Evolutionary conservation across 108 stramenopile genomes (phyloP), one percentile per base, ranked within the genome.

Genomic region (Discostella stelligeroides): DNA sequence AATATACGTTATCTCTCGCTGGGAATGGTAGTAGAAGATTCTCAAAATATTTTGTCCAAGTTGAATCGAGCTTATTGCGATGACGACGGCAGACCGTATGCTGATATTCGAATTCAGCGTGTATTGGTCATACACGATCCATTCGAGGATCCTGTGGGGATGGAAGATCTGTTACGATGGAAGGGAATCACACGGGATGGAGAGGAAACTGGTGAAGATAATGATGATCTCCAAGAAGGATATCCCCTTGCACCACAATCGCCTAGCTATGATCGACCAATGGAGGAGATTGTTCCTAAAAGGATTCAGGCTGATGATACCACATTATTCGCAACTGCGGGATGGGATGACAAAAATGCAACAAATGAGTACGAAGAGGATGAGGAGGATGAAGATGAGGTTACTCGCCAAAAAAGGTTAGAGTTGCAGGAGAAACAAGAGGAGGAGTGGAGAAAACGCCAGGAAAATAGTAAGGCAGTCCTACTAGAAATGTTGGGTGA

Each of bases 401-500:
- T 61, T 14, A 50, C 67, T 0, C 56, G 56, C 25, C 72, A 69
- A 42, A 61, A 59, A 42, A 45, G 73, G 20, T 25, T 66, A 13
- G 83, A 84, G 55, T 40, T 72, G 41, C 76, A 76, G 7, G 63
- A 73, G 48, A 75, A 82, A 56, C 86, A 91, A 49, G 92, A 97
- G 64, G 96, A 91, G 34, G 85, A 95, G 63, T 80, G 72, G 72
- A 63, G 63, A 14, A 23, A 64, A 34, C 39, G 63, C 15, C 72
- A 80, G 56, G 79, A 73, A 38, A 56, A 60, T 1, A 80, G 79
- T 75, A 83, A 95, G 13, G 98, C 99, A 3, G 97, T 98, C 38
- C 96, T 99, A 20, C 81, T 99, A 42, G 99, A 99, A 85, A 98
- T 99, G 96, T 73, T 98, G 41, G 98, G 97, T 0, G 97, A 95